phyloP scores from a whole-genome alignment of 441 rosid genomes.

The Viola pubescens region DNA sequence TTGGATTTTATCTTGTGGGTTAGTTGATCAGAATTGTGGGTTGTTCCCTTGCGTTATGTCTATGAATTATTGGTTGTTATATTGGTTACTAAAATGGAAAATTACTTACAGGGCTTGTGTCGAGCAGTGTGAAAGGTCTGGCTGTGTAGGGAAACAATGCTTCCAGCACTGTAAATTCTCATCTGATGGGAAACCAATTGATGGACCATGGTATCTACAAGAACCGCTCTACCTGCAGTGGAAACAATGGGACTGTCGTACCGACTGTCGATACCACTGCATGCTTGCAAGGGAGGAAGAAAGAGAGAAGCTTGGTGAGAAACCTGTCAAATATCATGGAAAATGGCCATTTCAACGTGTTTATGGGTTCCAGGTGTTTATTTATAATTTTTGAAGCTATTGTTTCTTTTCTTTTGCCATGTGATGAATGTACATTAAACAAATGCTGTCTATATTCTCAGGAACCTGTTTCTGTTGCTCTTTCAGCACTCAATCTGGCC shows the following conservation, averaged over 20 bases:
- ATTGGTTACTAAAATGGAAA: too few relatives aligned
- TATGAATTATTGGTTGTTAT: too few relatives aligned
- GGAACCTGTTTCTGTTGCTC: conserved; percentile 89
- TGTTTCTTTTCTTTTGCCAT: not conserved
- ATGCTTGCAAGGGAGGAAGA: conserved; percentile 74
- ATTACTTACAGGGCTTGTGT: conserved; percentile 48
- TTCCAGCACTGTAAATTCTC: conserved; percentile 69
- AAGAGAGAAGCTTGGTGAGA: conserved; percentile 44
- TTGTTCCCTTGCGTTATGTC: too few relatives aligned
- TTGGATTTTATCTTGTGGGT: too few relatives aligned
- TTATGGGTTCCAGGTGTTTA: conserved; percentile 71
- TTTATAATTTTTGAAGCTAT: conserved; percentile 6
- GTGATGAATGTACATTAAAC: conserved; percentile 5
- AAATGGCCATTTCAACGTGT: conserved; percentile 88
- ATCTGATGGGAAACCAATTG: conserved; percentile 36
- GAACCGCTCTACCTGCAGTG: conserved; percentile 75
- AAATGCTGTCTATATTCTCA: conserved; percentile 19
- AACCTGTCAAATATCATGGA: conserved; percentile 80
- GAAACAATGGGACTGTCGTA: conserved; percentile 81
- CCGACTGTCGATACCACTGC: conserved; percentile 83
- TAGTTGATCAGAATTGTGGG: too few relatives aligned
- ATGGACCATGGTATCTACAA: conserved; percentile 77
- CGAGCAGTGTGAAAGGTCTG: conserved; percentile 64
- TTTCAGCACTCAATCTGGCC: conserved; percentile 71
- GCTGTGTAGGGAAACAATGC: conserved; percentile 66